These are phyloP conservation scores for Escovopsis weberi DNA, from an alignment of 2,329 filamentous ascomycete genomes.

Conservation along the genomic window DNA sequence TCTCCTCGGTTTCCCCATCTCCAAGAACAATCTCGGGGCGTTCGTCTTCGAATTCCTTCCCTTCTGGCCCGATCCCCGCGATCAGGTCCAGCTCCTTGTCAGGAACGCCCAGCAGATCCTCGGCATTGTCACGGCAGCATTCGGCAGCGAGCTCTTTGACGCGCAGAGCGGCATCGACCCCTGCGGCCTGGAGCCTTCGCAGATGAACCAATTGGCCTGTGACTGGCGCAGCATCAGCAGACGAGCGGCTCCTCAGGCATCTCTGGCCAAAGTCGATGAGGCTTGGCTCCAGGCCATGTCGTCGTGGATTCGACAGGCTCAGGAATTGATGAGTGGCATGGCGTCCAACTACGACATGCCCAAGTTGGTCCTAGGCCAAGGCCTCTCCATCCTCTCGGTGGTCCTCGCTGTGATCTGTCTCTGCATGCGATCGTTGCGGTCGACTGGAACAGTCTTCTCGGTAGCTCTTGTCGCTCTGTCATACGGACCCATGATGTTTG, in stretches of 20 bases:
- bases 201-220: conserved; percentile 50
- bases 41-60: conserved; percentile 67
- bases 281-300: conserved; percentile 30
- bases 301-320: conserved; percentile 55
- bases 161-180: conserved; percentile 18
- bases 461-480: conserved; percentile 38
- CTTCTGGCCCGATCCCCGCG: conserved; percentile 46
- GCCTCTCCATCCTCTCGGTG: conserved; percentile 19
- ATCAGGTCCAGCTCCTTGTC: conserved; percentile 54
- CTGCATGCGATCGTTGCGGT: conserved; percentile 5
- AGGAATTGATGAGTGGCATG: conserved; percentile 70
- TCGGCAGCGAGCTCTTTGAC: conserved; percentile 35
- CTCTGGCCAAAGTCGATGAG: conserved; percentile 16
- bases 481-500: conserved; percentile 90
- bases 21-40: conserved; percentile 79
- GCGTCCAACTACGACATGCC: conserved; percentile 81
- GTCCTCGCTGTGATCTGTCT: conserved; percentile 7
- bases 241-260: conserved; percentile 11
- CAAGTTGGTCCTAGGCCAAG: conserved; percentile 38
- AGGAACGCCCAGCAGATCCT: conserved; percentile 73
- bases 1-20: conserved; percentile 73
- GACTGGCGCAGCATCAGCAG: conserved; percentile 39
- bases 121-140: conserved; percentile 60
- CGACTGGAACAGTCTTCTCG: conserved; percentile 17
- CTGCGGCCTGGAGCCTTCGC: conserved; percentile 18